Conservation (phyloP, 495 filamentous ascomycete species). For the Parachaetomium inaequale region DNA sequence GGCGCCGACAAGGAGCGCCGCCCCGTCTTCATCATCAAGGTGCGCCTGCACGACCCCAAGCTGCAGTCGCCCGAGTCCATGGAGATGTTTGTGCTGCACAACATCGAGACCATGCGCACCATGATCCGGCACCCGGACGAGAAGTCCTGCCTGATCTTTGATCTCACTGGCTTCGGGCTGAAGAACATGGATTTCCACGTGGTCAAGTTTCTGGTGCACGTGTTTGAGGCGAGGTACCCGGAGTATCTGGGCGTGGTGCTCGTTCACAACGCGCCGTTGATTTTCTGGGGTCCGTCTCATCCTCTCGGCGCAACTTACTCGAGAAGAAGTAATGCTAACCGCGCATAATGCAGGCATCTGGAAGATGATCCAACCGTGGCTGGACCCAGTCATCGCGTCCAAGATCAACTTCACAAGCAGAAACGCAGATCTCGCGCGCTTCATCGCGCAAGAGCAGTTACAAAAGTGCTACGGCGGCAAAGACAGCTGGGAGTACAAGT, state of each 20-base stretch:
- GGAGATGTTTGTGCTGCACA: slow-evolving; percentile 17
- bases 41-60: slow-evolving; percentile 15
- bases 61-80: slow-evolving; percentile 15
- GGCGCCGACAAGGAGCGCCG: slow-evolving; percentile 6
- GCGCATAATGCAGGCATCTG: slow-evolving; percentile 3
- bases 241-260: slow-evolving; percentile 18
- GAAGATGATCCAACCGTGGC: slow-evolving; percentile 17
- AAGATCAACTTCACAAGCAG: slow-evolving; percentile 18
- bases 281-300: slow-evolving; percentile 16
- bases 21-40: slow-evolving; percentile 18
- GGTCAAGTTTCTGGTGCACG: slow-evolving; percentile 17
- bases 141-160: slow-evolving; percentile 18
- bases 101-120: slow-evolving; percentile 18
- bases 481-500: slow-evolving; percentile 15
- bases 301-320: background rate
- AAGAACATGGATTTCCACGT: slow-evolving; percentile 20
- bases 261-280: slow-evolving; percentile 14
- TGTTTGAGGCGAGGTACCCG: slow-evolving; percentile 18
- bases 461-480: slow-evolving; percentile 15
- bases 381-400: slow-evolving; percentile 17
- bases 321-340: background rate
- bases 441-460: slow-evolving; percentile 11
- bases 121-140: slow-evolving; percentile 13
- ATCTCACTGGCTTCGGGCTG: slow-evolving; percentile 17
- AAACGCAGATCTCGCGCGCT: slow-evolving; percentile 1